Conservation (phyloP, 805 yeast genomes). For the Naumovozyma dairenensis region DNA sequence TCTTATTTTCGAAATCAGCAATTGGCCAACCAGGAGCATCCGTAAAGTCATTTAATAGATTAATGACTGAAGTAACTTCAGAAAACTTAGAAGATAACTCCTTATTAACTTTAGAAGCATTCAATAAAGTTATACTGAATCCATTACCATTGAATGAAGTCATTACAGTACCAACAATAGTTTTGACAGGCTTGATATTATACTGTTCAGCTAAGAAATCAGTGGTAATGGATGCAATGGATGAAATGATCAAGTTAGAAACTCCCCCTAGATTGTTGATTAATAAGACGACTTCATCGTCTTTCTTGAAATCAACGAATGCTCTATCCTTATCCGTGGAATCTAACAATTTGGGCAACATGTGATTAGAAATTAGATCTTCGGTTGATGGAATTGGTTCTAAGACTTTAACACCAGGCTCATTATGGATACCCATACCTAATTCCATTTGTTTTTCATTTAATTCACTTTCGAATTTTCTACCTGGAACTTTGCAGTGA, state of each 20-base stretch:
- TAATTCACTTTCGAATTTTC: slow-evolving; percentile 45
- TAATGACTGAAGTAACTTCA: slow-evolving; percentile 34
- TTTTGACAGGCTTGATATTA: slow-evolving; percentile 53
- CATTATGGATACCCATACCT: slow-evolving; percentile 95
- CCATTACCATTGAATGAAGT: slow-evolving; percentile 92
- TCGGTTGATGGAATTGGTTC: slow-evolving; percentile 59
- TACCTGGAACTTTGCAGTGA: slow-evolving; percentile 84
- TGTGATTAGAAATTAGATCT: slow-evolving; percentile 42
- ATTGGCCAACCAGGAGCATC: slow-evolving; percentile 74
- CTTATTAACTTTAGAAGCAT: slow-evolving; percentile 44
- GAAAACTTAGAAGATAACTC: slow-evolving; percentile 26
- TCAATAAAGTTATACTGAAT: slow-evolving; percentile 73
- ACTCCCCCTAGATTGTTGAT: slow-evolving; percentile 88
- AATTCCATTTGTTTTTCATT: slow-evolving; percentile 64
- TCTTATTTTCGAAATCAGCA: slow-evolving; percentile 16
- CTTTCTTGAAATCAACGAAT: slow-evolving; percentile 56
- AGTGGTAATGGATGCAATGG: slow-evolving; percentile 54
- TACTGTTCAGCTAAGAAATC: slow-evolving; percentile 43
- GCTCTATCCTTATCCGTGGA: slow-evolving; percentile 65
- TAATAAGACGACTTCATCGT: slow-evolving; percentile 60
- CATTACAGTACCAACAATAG: slow-evolving; percentile 68
- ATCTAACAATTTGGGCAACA: slow-evolving; percentile 55
- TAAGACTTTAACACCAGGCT: slow-evolving; percentile 62
- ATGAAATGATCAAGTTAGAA: slow-evolving; percentile 66
- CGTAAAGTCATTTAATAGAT: slow-evolving; percentile 59